Evolutionary conservation across 768 basidiomycete species (phyloP), one percentile per base, ranked within the genome.

Genomic region (Botryobasidium botryosum): DNA sequence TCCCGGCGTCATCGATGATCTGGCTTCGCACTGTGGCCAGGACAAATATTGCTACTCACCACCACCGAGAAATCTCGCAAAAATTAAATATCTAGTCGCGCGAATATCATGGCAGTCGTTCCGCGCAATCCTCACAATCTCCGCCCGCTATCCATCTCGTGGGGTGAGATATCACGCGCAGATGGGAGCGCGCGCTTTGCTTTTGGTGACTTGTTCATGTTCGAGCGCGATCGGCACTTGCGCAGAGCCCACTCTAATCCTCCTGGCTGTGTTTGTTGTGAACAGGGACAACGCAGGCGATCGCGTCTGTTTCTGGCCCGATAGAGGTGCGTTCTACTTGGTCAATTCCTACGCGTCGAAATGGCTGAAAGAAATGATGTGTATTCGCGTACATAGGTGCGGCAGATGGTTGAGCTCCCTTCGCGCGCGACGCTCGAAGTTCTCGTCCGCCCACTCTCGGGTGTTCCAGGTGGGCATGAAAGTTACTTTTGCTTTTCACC

Each of bases 301-400:
- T 85, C 17, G 74, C 78, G 6, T 84, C 84, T 4, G 58, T 85
- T 28, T 82, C 81, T 12, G 85, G 86, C 0, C 86, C 86, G 17
- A 77, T 86, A 36, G 76, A 86, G 51, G 49, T 50, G 21, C 8
- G 25, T 44, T 46, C 28, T 13, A 33, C 10, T 37, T 17, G 7
- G 3, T 28, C 24, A 2, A 25, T 43, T 28, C n/a, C n/a, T n/a
- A n/a, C n/a, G n/a, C n/a, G n/a, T n/a, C n/a, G n/a, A n/a, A n/a
- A n/a, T n/a, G n/a, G n/a, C n/a, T n/a, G n/a, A n/a, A n/a, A n/a
- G n/a, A n/a, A n/a, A n/a, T n/a, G n/a, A n/a, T n/a, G n/a, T n/a
- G n/a, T n/a, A n/a, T n/a, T n/a, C n/a, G n/a, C n/a, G 37, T 26
- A 20, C n/a, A 15, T 40, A 49, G 48, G 78, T 78, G 40, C 69